Percentiles rank a stretch among this genome's conserved stretches.
These are phyloP conservation scores for Phylloporus sp. DNA, from an alignment of 1,284 basidiomycete genomes.

Conservation along the genomic window DNA sequence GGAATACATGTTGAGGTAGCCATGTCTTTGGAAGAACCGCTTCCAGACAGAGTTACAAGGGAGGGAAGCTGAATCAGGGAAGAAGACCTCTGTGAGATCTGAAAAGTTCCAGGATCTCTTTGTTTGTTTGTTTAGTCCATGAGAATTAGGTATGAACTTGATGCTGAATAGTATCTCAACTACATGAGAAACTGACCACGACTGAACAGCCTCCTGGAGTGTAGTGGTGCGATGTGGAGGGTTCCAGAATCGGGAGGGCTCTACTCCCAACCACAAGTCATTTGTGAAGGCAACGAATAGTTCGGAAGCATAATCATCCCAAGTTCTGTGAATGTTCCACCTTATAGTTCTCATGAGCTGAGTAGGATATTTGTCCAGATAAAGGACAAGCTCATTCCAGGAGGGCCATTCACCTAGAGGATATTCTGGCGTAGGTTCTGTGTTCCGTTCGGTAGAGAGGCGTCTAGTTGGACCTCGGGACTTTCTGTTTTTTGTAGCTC, in stretches of 20 bases:
- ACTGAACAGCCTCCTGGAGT: slow-evolving; percentile 8
- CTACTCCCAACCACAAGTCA: slow-evolving; percentile 11
- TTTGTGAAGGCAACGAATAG: slow-evolving; percentile 16
- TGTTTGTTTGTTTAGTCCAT: slow-evolving; percentile 5
- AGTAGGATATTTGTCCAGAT: slow-evolving; percentile 1
- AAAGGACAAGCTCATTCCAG: slow-evolving; percentile 2
- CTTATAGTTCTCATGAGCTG: not conserved
- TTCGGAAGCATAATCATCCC: slow-evolving; percentile 13
- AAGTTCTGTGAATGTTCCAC: not conserved
- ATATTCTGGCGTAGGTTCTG: slow-evolving; percentile 4
- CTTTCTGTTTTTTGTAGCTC: not conserved
- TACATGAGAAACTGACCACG: slow-evolving; percentile 15
- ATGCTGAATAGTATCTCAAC: slow-evolving; percentile 6
- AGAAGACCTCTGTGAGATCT: not conserved
- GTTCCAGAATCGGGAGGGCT: slow-evolving; percentile 5
- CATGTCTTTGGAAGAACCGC: not conserved
- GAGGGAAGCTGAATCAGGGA: not conserved
- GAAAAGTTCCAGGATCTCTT: slow-evolving; percentile 5
- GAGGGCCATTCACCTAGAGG: slow-evolving; percentile 15
- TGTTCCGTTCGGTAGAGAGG: not conserved
- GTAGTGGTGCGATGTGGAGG: not conserved
- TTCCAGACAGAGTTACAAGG: not conserved
- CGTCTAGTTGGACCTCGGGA: too few relatives aligned
- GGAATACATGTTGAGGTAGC: slow-evolving; percentile 1
- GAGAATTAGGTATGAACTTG: slow-evolving; percentile 6